These are phyloP conservation scores for Colletotrichum chrysophilum DNA, from an alignment of 2,329 filamentous ascomycete species.

Conservation along the genomic window DNA sequence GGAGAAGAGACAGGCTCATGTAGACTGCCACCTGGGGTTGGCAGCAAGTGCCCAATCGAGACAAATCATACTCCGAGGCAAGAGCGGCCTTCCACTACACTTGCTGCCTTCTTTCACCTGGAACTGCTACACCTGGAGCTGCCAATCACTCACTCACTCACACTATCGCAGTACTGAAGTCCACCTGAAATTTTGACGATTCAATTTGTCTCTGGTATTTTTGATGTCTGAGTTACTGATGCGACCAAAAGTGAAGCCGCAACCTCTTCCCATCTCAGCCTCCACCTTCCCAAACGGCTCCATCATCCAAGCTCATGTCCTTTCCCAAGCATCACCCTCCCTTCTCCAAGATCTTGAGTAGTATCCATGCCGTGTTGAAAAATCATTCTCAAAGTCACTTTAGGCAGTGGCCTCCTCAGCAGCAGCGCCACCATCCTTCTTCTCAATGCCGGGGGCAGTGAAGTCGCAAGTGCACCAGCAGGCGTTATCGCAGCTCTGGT, in stretches of 20 bases:
- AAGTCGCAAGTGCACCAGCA: conserved; percentile 9
- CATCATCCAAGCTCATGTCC: neutral
- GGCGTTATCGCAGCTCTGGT: neutral
- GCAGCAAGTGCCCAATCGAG: neutral
- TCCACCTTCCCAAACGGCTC: neutral
- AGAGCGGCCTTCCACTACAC: neutral
- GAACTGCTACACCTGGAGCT: neutral
- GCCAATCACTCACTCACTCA: fast-evolving
- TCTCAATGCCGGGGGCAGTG: neutral
- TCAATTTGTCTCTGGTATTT: neutral
- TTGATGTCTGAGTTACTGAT: fast-evolving
- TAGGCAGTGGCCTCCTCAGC: neutral
- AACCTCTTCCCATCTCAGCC: neutral
- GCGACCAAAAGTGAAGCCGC: neutral
- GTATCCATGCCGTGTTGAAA: neutral
- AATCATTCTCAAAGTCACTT: fast-evolving
- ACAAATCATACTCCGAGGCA: neutral
- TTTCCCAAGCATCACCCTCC: neutral
- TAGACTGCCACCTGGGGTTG: neutral
- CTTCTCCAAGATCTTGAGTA: neutral
- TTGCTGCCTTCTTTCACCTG: neutral
- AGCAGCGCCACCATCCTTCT: neutral
- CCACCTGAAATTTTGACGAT: neutral
- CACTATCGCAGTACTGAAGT: fast-evolving
- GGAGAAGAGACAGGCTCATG: fast-evolving